A percentile compares a stretch with the other conserved stretches of the same genome.
These are phyloP conservation scores for Avicennia marina DNA, from an alignment of 257 asterid genomes.

Conservation along the genomic window DNA sequence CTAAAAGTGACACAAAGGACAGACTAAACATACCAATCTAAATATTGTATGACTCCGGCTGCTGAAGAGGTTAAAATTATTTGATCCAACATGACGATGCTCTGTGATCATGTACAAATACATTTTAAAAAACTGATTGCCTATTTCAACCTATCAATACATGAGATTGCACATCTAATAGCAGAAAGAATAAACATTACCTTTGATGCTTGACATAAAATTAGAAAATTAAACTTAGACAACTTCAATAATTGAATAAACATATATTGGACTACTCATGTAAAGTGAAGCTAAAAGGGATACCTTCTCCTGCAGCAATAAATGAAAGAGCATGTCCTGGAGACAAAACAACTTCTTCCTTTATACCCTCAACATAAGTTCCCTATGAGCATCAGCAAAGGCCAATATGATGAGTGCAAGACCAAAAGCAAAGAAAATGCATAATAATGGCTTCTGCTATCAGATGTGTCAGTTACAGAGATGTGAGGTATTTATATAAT, in stretches of 20 bases:
- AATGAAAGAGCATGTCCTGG: conserved; percentile 99
- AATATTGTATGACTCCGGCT: conserved; percentile 99
- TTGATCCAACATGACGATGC: conserved; percentile 99
- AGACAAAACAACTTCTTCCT: conserved; percentile 97
- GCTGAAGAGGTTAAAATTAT: conserved; percentile 94
- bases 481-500: conserved; percentile 7
- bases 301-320: conserved; percentile 99
- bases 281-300: conserved; percentile 9
- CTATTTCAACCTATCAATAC: no score
- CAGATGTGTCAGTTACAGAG: neutral
- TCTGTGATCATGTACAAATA: conserved; percentile 50
- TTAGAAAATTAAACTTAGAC: neutral
- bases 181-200: no score
- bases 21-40: conserved; percentile 64
- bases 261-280: neutral
- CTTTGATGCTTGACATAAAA: no score
- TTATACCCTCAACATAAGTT: conserved; percentile 97
- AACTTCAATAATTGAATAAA: neutral
- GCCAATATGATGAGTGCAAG: conserved; percentile 12
- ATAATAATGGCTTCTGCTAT: neutral
- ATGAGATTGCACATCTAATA: no score
- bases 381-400: conserved; percentile 53
- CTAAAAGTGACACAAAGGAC: no score
- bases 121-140: neutral
- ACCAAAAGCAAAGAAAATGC: conserved; percentile 1